Evolutionary conservation across 2,329 filamentous ascomycete genomes (phyloP).

Genomic region (Sporothrix phasma): DNA sequence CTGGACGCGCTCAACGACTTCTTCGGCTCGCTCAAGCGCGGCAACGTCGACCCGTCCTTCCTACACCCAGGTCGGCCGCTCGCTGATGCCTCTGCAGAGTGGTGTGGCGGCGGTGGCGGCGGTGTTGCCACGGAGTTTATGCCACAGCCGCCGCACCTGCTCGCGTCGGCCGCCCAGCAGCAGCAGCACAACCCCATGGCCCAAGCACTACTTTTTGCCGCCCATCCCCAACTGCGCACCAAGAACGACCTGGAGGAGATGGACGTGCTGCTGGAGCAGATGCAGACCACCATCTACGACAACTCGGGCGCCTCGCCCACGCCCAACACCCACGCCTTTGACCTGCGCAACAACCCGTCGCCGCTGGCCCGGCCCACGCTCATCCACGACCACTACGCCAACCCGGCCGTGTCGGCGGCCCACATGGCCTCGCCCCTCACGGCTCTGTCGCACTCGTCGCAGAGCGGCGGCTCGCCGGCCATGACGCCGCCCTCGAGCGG

Average conservation of each 20-base stretch:
- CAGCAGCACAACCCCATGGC: slow-evolving; percentile 48
- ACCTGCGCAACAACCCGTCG: slow-evolving; percentile 42
- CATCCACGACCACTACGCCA: slow-evolving; percentile 25
- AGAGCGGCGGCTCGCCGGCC: slow-evolving; percentile 55
- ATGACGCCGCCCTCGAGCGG: slow-evolving; percentile 67
- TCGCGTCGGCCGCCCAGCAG: slow-evolving; percentile 29
- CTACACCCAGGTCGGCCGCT: slow-evolving; percentile 86
- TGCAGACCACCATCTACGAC: slow-evolving; percentile 93
- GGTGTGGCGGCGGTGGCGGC: slow-evolving; percentile 25
- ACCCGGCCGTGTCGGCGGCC: slow-evolving; percentile 34
- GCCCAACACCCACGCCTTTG: slow-evolving; percentile 58
- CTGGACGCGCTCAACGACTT: slow-evolving; percentile 88
- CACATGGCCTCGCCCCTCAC: slow-evolving; percentile 52
- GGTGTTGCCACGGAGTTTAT: slow-evolving; percentile 49
- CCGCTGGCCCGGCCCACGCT: slow-evolving; percentile 24
- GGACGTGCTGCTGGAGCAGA: slow-evolving; percentile 89
- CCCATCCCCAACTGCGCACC: slow-evolving; percentile 79
- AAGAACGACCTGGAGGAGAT: slow-evolving; percentile 92
- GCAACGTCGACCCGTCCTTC: slow-evolving; percentile 78
- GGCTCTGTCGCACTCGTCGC: slow-evolving; percentile 43
- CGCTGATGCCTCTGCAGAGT: slow-evolving; percentile 71
- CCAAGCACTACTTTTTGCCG: slow-evolving; percentile 78
- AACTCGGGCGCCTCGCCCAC: slow-evolving; percentile 75
- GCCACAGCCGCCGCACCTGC: slow-evolving; percentile 40
- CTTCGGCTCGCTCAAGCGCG: slow-evolving; percentile 83